Evolutionary conservation across 441 rosid species (phyloP), one percentile per base, ranked within the genome.

Genomic region (Syzygium syzygioides): DNA sequence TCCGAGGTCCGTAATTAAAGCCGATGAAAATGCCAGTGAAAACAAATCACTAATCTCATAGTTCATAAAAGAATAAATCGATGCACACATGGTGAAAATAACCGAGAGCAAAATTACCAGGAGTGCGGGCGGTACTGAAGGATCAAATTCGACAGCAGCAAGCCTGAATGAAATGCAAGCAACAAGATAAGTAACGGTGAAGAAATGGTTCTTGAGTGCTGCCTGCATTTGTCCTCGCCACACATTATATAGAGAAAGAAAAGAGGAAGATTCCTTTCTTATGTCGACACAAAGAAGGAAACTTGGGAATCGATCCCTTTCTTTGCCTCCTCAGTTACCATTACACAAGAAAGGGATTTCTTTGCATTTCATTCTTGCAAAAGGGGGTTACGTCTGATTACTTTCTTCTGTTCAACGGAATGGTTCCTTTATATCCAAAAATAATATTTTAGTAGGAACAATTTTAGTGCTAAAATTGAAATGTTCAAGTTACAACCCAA

Each of bases 81-180:
- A 68, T 19, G 79, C 9, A 34, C 3, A 26, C 79, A 18, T 19
- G 25, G 25, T 9, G 0, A 68, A 68, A 34, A 18, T 34, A 34
- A 18, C 26, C 0, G 48, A 10, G 48, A 68, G 26, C 8, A 2
- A 68, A 68, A 9, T 68, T 68, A 68, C 79, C 8, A 4, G 1
- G 48, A 68, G 26, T 10, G 4, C 0, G 0, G 79, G 20, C 0
- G 14, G 18, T 30, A 66, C 0, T 3, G 19, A 34, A 34, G 79
- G 48, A 68, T 2, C 26, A 2, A 68, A 32, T 34, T 68, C 0
- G 26, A 19, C 26, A 34, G 26, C 7, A 1, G 26, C 6, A 0
- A 34, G 48, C 26, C 1, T 20, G 48, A 9, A 34, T 19, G 48
- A 68, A 34, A 2, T 71, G 28, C 14, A 71, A 11, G 80, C 50